Base-by-base conservation (phyloP, 306 rosid species). In the Cicer cuneatum region DNA sequence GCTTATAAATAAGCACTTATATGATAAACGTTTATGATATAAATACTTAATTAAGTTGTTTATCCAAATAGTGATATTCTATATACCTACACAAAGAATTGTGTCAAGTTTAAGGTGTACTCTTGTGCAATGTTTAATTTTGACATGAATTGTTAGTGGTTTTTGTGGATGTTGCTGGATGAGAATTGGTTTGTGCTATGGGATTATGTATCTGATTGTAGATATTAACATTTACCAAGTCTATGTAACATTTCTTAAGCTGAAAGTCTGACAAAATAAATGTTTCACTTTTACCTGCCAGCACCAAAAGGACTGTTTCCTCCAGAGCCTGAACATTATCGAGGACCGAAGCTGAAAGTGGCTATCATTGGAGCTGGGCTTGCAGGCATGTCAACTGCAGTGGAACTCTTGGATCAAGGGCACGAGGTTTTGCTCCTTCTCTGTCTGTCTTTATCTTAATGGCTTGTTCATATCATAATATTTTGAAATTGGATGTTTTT, bases 311-410 rank as follows among this genome's bases (percentile, higher is more conserved):
- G 99, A 51, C 67, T 94, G 83, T 94, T 92, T 85, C 99, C 99
- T 64, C 92, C 99, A 1, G 99, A 94, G 71, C 99, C 97, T 4
- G 96, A 85, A 58, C 92, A 83, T 71, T 94, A 94, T 77, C 85
- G 96, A 49, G 99, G 99, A 38, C 97, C 99, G 0, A 94, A 92
- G 89, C 85, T 94, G 69, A 92, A 90, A 82, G 96, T 94, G 69
- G 99, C 99, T n/a, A 94, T 94, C 51, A 82, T 94, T 58, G 97
- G 99, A 68, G 97, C 99, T 80, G 99, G 99, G 35, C 95, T 94
- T 82, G 99, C 97, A 0, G 97, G 99, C 80, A 92, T 94, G 99
- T 92, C 97, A 57, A 94, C 99, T 14, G 99, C 97, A 1, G 97
- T 92, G 64, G 99, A 94, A 78, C 97, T 94, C 80, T 83, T 94